phyloP scores from a whole-genome alignment of 2,329 filamentous ascomycete genomes.

The Helminthosporium solani region DNA sequence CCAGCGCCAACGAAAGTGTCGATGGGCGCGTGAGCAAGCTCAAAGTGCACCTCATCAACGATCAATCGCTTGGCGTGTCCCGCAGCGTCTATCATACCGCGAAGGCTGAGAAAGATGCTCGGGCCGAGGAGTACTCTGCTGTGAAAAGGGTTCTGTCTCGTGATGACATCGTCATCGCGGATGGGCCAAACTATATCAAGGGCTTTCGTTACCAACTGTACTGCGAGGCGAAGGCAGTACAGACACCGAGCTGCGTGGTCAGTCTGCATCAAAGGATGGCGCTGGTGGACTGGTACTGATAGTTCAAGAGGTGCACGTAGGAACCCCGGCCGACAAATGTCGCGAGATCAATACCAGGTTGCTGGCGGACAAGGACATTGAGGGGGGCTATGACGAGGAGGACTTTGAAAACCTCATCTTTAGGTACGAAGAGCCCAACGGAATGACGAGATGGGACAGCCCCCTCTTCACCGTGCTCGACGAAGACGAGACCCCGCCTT shows the following conservation, averaged over 20 bases:
- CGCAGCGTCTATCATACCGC: constrained; percentile 74
- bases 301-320: constrained; percentile 56
- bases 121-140: constrained; percentile 72
- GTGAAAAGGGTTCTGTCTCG: constrained; percentile 73
- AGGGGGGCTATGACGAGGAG: constrained; percentile 54
- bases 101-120: constrained; percentile 78
- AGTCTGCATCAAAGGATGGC: constrained; percentile 21
- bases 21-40: constrained; percentile 54
- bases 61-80: constrained; percentile 68
- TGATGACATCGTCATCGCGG: constrained; percentile 75
- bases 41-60: constrained; percentile 72
- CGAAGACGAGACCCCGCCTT: constrained; percentile 69
- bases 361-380: constrained; percentile 44
- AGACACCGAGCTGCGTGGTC: constrained; percentile 74
- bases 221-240: constrained; percentile 78
- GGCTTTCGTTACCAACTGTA: constrained; percentile 84
- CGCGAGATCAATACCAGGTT: constrained; percentile 61
- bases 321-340: constrained; percentile 57
- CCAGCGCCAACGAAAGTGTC: constrained; percentile 38
- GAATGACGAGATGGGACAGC: constrained; percentile 81
- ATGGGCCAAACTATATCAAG: constrained; percentile 85
- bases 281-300: constrained; percentile 26
- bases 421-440: constrained; percentile 82
- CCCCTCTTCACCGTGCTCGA: constrained; percentile 77
- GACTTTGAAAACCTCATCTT: constrained; percentile 81